phyloP scores from a whole-genome alignment of 2,329 filamentous ascomycete species.

The Coniochaeta ligniaria region DNA sequence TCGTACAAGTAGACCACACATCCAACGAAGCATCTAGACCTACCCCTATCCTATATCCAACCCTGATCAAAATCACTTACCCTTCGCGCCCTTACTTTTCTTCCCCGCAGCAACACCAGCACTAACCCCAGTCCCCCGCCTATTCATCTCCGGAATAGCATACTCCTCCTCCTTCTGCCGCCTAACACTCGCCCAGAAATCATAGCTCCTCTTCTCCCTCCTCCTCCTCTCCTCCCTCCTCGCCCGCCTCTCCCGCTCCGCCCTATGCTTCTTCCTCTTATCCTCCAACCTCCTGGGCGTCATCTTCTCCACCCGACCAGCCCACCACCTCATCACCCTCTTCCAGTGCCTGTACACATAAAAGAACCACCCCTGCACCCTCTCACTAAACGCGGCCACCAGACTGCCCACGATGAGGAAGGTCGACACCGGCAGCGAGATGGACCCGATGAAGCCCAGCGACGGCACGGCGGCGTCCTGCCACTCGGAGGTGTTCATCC shows the following conservation, averaged over 20 bases:
- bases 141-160: slow-evolving; percentile 29
- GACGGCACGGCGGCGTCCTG: slow-evolving; percentile 34
- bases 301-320: slow-evolving; percentile 5
- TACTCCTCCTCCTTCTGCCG: slow-evolving; percentile 21
- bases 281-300: slow-evolving; percentile 19
- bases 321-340: slow-evolving; percentile 7
- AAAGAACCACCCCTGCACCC: slow-evolving; percentile 25
- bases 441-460: slow-evolving; percentile 36
- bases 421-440: slow-evolving; percentile 41
- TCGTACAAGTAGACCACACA: too few relatives aligned
- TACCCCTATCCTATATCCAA: neutral
- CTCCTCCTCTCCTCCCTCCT: slow-evolving; percentile 12
- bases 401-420: slow-evolving; percentile 42
- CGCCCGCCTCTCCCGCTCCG: slow-evolving; percentile 9
- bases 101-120: neutral
- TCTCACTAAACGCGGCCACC: slow-evolving; percentile 47
- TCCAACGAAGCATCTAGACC: too few relatives aligned
- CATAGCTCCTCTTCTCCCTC: slow-evolving; percentile 25
- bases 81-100: neutral
- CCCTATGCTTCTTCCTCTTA: slow-evolving; percentile 10
- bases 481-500: slow-evolving; percentile 59
- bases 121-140: slow-evolving; percentile 2
- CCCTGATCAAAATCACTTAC: neutral
- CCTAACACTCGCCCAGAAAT: slow-evolving; percentile 31
- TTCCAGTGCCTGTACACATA: slow-evolving; percentile 13